A percentile compares a stretch with the other conserved stretches of the same genome.
Evolutionary conservation across 768 basidiomycete genomes (phyloP).

Genomic region (Lentinula guzmanii): DNA sequence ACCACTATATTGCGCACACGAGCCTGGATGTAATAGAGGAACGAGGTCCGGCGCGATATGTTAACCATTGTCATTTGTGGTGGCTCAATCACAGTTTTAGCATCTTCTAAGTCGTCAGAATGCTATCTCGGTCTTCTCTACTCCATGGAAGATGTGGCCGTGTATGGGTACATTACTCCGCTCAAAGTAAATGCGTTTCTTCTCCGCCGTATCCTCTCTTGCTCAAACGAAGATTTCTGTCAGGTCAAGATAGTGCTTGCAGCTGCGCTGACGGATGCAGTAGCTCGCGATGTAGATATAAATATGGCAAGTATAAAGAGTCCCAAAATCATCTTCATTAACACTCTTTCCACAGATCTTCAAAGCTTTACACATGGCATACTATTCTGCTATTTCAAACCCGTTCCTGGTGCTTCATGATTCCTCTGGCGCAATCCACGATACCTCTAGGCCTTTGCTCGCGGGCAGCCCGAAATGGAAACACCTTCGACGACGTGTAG

Average conservation of each 20-base stretch:
- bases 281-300: slow-evolving; percentile 77
- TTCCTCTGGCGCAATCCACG: slow-evolving; percentile 38
- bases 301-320: slow-evolving; percentile 46
- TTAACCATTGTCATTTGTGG: not conserved
- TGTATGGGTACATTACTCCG: slow-evolving; percentile 89
- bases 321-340: not conserved
- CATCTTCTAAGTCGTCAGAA: slow-evolving; percentile 59
- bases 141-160: slow-evolving; percentile 89
- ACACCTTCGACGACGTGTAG: slow-evolving; percentile 62
- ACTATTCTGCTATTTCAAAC: slow-evolving; percentile 77
- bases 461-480: slow-evolving; percentile 66
- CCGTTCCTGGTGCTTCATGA: slow-evolving; percentile 74
- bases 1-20: slow-evolving; percentile 89
- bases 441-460: slow-evolving; percentile 48
- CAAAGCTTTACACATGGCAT: slow-evolving; percentile 85
- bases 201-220: not conserved
- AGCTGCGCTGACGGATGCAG: slow-evolving; percentile 72
- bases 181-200: slow-evolving; percentile 50
- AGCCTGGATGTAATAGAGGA: slow-evolving; percentile 90
- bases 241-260: slow-evolving; percentile 63
- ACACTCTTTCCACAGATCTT: slow-evolving; percentile 58
- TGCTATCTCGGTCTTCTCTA: slow-evolving; percentile 84
- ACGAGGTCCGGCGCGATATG: slow-evolving; percentile 55
- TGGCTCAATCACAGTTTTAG: slow-evolving; percentile 26
- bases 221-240: not conserved